Percentiles rank a stretch among this genome's conserved stretches.
Evolutionary conservation across 2,329 filamentous ascomycete species (phyloP).

Genomic region (Fusarium sterilihyphosum): DNA sequence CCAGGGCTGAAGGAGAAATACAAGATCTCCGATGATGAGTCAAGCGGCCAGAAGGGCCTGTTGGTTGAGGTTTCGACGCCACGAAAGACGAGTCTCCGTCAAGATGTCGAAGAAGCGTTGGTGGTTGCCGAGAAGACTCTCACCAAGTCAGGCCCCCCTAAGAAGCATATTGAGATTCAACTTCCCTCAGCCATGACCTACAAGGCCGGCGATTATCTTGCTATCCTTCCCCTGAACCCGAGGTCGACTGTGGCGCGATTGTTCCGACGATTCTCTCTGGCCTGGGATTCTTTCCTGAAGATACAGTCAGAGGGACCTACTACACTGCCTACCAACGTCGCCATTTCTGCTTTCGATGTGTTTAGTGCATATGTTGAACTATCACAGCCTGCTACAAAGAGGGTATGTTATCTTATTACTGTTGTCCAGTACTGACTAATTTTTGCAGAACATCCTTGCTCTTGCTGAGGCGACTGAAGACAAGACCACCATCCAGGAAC

Average conservation of each 20-base stretch:
- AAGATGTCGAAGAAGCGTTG: conserved; percentile 39
- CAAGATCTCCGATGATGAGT: conserved; percentile 1
- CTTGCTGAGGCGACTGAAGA: conserved; percentile 61
- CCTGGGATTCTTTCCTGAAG: conserved; percentile 74
- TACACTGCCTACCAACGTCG: conserved; percentile 63
- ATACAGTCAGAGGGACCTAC: conserved; percentile 64
- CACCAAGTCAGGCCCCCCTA: conserved; percentile 49
- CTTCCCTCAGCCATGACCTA: conserved; percentile 74
- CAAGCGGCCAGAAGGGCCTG: conserved; percentile 22
- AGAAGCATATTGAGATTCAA: conserved; percentile 73
- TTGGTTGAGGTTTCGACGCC: conserved; percentile 37
- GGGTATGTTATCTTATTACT: conserved; percentile 52
- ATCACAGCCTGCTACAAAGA: conserved; percentile 75
- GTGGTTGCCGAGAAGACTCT: conserved; percentile 36
- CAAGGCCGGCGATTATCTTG: conserved; percentile 79
- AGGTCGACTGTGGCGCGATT: conserved; percentile 68
- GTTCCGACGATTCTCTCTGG: conserved; percentile 71
- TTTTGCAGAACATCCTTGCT: conserved; percentile 49
- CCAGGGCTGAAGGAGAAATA: conserved; percentile 60
- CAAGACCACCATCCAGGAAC: conserved; percentile 52
- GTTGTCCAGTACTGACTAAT: conserved; percentile 12
- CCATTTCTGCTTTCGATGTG: conserved; percentile 70
- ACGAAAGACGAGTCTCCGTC: conserved; percentile 38
- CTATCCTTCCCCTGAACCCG: conserved; percentile 77
- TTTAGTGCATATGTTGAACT: conserved; percentile 79